These are phyloP conservation scores for Hyparrhenia diplandra DNA, from an alignment of 176 grass and related monocot species.

Conservation along the genomic window DNA sequence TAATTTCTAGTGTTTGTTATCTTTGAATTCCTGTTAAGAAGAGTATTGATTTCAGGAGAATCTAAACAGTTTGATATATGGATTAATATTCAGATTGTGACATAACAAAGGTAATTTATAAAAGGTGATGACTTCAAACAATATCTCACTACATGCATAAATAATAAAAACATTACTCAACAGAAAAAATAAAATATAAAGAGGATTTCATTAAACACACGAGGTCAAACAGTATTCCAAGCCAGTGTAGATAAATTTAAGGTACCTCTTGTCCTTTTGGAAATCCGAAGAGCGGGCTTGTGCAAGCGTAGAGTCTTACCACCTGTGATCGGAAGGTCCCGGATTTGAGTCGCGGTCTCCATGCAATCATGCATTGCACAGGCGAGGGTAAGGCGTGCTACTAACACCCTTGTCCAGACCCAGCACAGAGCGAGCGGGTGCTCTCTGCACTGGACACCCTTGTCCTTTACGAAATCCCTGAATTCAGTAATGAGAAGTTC, in stretches of 20 bases:
- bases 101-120: background rate
- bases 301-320: too few relatives aligned
- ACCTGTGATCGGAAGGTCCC: too few relatives aligned
- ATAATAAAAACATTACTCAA: background rate
- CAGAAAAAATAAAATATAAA: background rate
- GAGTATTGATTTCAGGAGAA: background rate
- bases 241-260: background rate
- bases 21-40: background rate
- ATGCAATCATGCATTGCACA: too few relatives aligned
- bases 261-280: slow-evolving; percentile 43
- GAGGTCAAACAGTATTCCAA: background rate
- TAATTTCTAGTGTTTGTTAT: background rate
- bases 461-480: slow-evolving; percentile 29
- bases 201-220: background rate
- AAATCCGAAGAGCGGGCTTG: too few relatives aligned
- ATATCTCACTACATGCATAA: background rate
- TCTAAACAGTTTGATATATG: background rate
- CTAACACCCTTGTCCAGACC: too few relatives aligned
- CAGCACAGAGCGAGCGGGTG: too few relatives aligned
- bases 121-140: background rate
- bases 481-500: slow-evolving; percentile 24
- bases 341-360: too few relatives aligned
- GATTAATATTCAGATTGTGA: background rate
- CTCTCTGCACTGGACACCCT: too few relatives aligned
- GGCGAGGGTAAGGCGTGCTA: too few relatives aligned